A percentile compares a stretch with the other conserved stretches of the same genome.
Conservation (phyloP, 352 stramenopile species). For the Thalassiosira delicatula region DNA sequence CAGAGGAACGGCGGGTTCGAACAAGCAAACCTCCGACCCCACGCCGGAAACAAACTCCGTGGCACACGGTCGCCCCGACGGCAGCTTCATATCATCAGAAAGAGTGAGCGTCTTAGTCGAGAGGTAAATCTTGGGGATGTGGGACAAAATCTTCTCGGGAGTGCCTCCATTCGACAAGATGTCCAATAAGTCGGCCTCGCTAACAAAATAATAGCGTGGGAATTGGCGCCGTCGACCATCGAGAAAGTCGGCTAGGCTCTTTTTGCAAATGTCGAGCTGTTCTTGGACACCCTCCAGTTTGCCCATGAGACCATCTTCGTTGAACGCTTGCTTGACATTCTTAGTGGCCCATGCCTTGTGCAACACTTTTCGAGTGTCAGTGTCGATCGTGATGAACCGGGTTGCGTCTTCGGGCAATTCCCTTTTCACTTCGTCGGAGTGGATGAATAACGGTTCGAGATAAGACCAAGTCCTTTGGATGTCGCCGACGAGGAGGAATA, state of each 20-base stretch:
- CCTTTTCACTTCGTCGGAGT: constrained; percentile 89
- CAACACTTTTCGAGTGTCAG: constrained; percentile 83
- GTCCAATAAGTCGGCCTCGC: constrained; percentile 91
- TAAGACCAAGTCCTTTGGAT: constrained; percentile 94
- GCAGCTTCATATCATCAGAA: constrained; percentile 91
- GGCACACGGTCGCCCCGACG: constrained; percentile 79
- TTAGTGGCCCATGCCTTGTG: constrained; percentile 77
- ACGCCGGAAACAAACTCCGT: constrained; percentile 92
- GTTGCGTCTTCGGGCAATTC: constrained; percentile 90
- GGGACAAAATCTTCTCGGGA: constrained; percentile 96
- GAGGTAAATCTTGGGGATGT: constrained; percentile 86
- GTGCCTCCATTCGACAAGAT: constrained; percentile 95
- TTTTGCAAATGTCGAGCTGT: constrained; percentile 94
- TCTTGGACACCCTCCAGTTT: constrained; percentile 86
- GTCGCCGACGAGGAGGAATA: constrained; percentile 91
- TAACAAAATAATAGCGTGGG: constrained; percentile 95
- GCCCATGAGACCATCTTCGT: constrained; percentile 85
- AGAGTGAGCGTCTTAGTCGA: constrained; percentile 90
- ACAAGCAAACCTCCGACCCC: constrained; percentile 91
- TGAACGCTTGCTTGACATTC: constrained; percentile 76
- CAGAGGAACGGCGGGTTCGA: constrained; percentile 90
- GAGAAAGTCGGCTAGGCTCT: constrained; percentile 93
- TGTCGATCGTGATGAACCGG: constrained; percentile 86
- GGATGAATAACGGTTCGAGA: constrained; percentile 93
- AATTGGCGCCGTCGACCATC: constrained; percentile 94